phyloP scores from a whole-genome alignment of 129 eudicot species.

The Apium graveolens region DNA sequence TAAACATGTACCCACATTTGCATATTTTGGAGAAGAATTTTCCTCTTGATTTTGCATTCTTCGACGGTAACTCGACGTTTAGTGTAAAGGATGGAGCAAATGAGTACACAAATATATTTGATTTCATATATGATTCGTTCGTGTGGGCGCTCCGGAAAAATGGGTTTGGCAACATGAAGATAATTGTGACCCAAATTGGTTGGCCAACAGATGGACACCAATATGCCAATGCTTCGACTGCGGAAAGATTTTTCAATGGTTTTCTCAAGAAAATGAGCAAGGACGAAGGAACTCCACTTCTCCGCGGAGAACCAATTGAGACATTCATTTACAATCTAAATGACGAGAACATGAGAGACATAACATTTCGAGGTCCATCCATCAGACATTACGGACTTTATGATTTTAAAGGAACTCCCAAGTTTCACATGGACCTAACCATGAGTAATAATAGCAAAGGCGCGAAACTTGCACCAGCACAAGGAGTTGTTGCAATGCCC shows the following conservation, averaged over 20 bases:
- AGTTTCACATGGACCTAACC: constrained; percentile 17
- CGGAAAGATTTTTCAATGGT: constrained; percentile 9
- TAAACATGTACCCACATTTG: constrained; percentile 12
- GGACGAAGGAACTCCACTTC: constrained; percentile 25
- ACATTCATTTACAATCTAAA: constrained; percentile 1
- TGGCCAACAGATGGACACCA: constrained; percentile 29
- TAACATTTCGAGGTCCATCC: not conserved
- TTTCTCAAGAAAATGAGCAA: constrained; percentile 1
- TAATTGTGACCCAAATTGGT: constrained; percentile 16
- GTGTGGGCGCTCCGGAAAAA: constrained; percentile 13
- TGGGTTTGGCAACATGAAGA: not conserved
- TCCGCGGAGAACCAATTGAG: not conserved
- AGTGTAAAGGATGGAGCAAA: not conserved
- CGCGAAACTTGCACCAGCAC: not conserved
- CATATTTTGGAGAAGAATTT: not conserved
- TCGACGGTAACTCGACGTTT: constrained; percentile 4
- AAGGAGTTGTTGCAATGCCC: constrained; percentile 17
- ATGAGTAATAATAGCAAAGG: constrained; percentile 10
- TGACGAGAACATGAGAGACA: constrained; percentile 11
- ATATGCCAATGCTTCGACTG: constrained; percentile 2
- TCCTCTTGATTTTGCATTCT: constrained; percentile 13
- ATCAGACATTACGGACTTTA: constrained; percentile 24
- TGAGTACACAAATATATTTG: constrained; percentile 15
- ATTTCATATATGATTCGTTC: constrained; percentile 12
- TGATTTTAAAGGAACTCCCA: constrained; percentile 17